phyloP scores from a whole-genome alignment of 2,329 filamentous ascomycete genomes.

The Dactylellina sp. region DNA sequence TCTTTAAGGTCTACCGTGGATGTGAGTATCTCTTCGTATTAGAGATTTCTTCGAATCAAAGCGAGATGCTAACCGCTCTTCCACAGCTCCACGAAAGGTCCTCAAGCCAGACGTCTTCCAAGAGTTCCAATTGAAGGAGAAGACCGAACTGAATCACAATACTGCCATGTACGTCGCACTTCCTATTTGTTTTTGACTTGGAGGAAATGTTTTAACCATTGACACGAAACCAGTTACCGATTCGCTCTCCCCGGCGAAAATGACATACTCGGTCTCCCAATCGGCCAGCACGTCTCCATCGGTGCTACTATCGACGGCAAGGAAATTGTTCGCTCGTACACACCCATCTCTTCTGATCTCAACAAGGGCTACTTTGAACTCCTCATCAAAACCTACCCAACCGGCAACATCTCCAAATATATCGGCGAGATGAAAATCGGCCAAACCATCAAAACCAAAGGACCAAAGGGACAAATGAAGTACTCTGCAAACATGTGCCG shows the following conservation, averaged over 20 bases:
- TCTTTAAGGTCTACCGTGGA: conserved; percentile 77
- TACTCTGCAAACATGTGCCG: conserved; percentile 97
- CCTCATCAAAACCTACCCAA: conserved; percentile 96
- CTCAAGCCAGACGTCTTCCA: conserved; percentile 90
- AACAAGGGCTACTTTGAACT: conserved; percentile 88
- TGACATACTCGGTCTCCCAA: conserved; percentile 91
- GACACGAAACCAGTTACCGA: conserved; percentile 77
- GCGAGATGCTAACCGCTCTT: conserved; percentile 10
- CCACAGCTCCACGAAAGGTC: conserved; percentile 78
- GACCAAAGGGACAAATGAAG: conserved; percentile 97
- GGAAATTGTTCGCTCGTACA: conserved; percentile 91
- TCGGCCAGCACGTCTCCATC: conserved; percentile 98
- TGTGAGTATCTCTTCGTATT: conserved; percentile 72
- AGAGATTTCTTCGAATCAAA: no score
- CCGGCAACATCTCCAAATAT: conserved; percentile 96
- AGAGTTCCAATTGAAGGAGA: conserved; percentile 91
- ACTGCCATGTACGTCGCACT: conserved; percentile 80
- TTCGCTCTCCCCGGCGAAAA: conserved; percentile 82
- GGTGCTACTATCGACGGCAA: conserved; percentile 85
- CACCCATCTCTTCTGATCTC: conserved; percentile 88
- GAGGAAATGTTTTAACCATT: conserved; percentile 48
- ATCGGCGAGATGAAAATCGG: conserved; percentile 85
- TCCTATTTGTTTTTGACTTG: neutral
- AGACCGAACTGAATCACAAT: conserved; percentile 96
- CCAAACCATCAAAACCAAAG: conserved; percentile 87